Evolutionary conservation across 2,329 filamentous ascomycete genomes (phyloP).

Genomic region (Fusarium sp.): DNA sequence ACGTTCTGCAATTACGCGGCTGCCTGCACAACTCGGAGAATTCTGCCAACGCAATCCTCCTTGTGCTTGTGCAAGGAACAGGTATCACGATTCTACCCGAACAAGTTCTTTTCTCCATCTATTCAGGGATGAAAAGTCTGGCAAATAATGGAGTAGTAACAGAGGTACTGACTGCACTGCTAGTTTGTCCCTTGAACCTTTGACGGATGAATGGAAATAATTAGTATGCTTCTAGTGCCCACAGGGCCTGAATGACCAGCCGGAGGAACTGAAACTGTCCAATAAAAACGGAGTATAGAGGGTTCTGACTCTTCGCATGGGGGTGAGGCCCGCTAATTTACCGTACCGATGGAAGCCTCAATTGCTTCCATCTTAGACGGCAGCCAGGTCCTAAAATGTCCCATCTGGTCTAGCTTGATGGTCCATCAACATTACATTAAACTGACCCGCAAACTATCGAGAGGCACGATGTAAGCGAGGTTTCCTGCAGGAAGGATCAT

Average conservation of each 20-base stretch:
- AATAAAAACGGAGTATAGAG: not conserved
- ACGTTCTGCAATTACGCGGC: conserved; percentile 34
- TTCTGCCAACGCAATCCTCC: conserved; percentile 40
- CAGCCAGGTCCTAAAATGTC: conserved; percentile 26
- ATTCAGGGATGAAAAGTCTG: not conserved
- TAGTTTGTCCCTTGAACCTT: not conserved
- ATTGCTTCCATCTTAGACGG: conserved; percentile 23
- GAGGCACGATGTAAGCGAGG: conserved; percentile 6
- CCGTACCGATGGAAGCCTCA: conserved; percentile 25
- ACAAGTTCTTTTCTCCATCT: not conserved
- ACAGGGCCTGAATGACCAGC: not conserved
- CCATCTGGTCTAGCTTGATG: conserved; percentile 30
- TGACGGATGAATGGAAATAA: conserved; percentile 4
- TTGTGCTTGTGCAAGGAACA: conserved; percentile 41
- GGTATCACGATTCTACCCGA: conserved; percentile 26
- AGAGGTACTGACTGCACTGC: not conserved
- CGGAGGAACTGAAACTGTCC: not conserved
- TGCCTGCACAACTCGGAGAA: conserved; percentile 44
- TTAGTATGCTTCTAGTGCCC: conserved; percentile 3
- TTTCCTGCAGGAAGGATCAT: conserved; percentile 25
- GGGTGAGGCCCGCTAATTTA: not conserved
- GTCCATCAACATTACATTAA: conserved; percentile 20
- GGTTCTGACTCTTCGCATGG: not conserved
- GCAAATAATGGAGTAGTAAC: too few species aligned
- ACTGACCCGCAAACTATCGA: conserved; percentile 20